Percentiles rank a stretch among this genome's conserved stretches.
These are phyloP conservation scores for Russula earlei DNA, from an alignment of 768 basidiomycete genomes.

Conservation along the genomic window DNA sequence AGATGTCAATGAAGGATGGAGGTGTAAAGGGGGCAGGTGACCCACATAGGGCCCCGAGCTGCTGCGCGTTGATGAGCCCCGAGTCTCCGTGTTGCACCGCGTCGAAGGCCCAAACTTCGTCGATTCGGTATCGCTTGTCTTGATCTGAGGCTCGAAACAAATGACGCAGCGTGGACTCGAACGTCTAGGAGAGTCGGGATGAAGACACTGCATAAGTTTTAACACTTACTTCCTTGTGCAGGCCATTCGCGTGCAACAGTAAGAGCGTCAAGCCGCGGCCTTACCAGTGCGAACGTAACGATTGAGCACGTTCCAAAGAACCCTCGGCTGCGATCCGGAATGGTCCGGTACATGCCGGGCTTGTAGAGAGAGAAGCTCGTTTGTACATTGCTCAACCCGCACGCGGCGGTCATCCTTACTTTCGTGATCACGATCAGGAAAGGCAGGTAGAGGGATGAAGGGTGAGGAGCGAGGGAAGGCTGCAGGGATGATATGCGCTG, in stretches of 20 bases:
- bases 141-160: slow-evolving; percentile 40
- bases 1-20: background rate
- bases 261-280: slow-evolving; percentile 53
- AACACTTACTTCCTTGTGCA: slow-evolving; percentile 69
- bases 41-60: slow-evolving; percentile 52
- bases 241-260: slow-evolving; percentile 78
- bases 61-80: slow-evolving; percentile 54
- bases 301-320: slow-evolving; percentile 65
- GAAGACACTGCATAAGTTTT: background rate
- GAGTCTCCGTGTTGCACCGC: slow-evolving; percentile 80
- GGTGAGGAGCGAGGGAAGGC: slow-evolving; percentile 41
- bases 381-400: background rate
- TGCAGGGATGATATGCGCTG: slow-evolving; percentile 49
- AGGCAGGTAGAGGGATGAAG: slow-evolving; percentile 30
- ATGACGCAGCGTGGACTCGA: slow-evolving; percentile 56
- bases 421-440: slow-evolving; percentile 24
- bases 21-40: slow-evolving; percentile 10
- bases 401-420: slow-evolving; percentile 29
- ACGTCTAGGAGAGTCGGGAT: slow-evolving; percentile 41
- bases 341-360: slow-evolving; percentile 18
- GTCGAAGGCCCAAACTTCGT: slow-evolving; percentile 80
- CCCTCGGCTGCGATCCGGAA: slow-evolving; percentile 21
- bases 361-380: slow-evolving; percentile 5
- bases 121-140: slow-evolving; percentile 31
- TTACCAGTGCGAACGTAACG: slow-evolving; percentile 45